Evolutionary conservation across 2,329 filamentous ascomycete genomes (phyloP), one percentile per base, ranked within the genome.

Genomic region (Fusarium chuoi): DNA sequence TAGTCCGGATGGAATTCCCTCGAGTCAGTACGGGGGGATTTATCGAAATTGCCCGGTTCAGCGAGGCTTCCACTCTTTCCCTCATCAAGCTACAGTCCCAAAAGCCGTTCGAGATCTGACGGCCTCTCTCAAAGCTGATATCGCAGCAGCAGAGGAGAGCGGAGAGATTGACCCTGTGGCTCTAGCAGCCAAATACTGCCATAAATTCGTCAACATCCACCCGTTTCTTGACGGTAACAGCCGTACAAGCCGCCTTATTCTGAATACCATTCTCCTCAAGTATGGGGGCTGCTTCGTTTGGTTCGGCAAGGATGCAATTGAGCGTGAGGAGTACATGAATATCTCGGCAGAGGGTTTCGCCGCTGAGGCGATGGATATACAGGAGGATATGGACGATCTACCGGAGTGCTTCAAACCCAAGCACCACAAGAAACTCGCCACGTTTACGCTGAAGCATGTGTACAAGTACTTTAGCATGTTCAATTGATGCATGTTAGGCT

Each of bases 141-240:
- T 83, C 36, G 17, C 22, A 1, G 4, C 3, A 45, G 68, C 17
- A n/a, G 56, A 11, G 13, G n/a, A 2, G 10, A 38, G 14, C 1
- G 39, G 64, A 1, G 15, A 56, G 4, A 48, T 79, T 1, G 78
- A 82, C 39, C 76, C 81, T 0, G 67, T 77, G n/a, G 70, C 70
- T 2, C 57, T 82, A 1, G 78, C 77, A 14, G 76, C 76, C n/a
- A 76, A 77, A 30, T 78, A 79, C 33, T 79, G 72, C 38, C 74
- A 82, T 15, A 59, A 52, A 0, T 79, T 83, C 30, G 77, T 82
- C 44, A 78, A 74, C 24, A 82, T 83, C 10, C 80, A 83, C 20
- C 82, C 81, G 0, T 84, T 83, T 39, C 64, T 69, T 2, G 81
- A 83, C 28, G 82, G 81, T 0, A 84, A 84, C 24, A 82, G 81